Conservation (phyloP, 2,329 filamentous ascomycete genomes). For the Ophidiomyces ophidiicola region DNA sequence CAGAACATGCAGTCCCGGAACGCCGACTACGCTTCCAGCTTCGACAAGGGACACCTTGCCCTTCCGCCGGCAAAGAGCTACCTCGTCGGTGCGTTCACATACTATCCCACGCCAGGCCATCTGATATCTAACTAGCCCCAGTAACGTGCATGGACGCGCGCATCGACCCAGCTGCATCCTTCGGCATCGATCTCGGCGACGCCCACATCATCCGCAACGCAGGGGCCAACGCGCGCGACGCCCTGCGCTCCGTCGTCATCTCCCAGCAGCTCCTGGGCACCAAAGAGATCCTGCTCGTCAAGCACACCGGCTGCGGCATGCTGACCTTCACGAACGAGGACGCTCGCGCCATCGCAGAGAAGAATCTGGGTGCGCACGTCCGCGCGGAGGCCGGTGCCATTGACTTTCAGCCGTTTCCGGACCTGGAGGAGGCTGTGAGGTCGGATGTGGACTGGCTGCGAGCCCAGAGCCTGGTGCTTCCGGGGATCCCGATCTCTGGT, state of each 20-base stretch:
- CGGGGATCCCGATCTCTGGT: constrained; percentile 53
- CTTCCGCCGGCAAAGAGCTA: constrained; percentile 61
- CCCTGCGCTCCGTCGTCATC: constrained; percentile 62
- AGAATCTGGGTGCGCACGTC: constrained; percentile 46
- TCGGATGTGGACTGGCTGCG: constrained; percentile 55
- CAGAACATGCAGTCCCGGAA: constrained; percentile 48
- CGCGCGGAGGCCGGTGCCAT: constrained; percentile 36
- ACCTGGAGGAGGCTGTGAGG: constrained; percentile 51
- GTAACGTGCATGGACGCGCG: constrained; percentile 78
- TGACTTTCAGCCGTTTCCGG: constrained; percentile 54
- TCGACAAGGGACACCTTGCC: constrained; percentile 54
- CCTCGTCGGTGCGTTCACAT: constrained; percentile 41
- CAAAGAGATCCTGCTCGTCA: constrained; percentile 59
- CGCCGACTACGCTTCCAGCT: constrained; percentile 44
- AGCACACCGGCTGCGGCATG: constrained; percentile 66
- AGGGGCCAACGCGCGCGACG: constrained; percentile 54
- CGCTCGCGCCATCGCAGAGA: constrained; percentile 43
- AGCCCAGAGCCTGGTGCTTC: constrained; percentile 44
- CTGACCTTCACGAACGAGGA: constrained; percentile 52
- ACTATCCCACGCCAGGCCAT: background rate
- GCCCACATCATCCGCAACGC: constrained; percentile 70
- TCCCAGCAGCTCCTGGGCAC: constrained; percentile 70
- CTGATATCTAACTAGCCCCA: constrained; percentile 18
- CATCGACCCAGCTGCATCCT: constrained; percentile 53
- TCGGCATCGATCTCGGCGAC: constrained; percentile 60